Evolutionary conservation across 768 basidiomycete species (phyloP).

Genomic region (Cyclocybe cylindracea): DNA sequence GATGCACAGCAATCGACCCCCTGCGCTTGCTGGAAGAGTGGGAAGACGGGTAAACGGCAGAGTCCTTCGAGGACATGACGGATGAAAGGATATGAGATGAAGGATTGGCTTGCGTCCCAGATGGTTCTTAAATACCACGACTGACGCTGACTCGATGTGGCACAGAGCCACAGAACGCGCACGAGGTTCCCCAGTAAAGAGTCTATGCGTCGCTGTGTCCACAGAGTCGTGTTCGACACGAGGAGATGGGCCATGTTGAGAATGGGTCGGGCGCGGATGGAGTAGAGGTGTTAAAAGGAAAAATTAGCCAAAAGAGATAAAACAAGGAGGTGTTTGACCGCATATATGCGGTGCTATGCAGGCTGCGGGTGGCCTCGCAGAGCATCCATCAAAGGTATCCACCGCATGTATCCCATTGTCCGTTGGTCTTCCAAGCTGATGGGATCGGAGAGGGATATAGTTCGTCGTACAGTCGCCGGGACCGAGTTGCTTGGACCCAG

Average conservation of each 20-base stretch:
- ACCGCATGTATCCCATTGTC: too few relatives aligned
- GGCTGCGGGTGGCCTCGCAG: neutral
- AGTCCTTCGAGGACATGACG: neutral
- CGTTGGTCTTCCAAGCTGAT: too few relatives aligned
- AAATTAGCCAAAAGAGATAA: neutral
- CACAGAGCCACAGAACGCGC: neutral
- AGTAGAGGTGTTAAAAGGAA: neutral
- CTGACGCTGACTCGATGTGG: neutral
- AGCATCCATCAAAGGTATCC: neutral
- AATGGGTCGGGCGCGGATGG: neutral
- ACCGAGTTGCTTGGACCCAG: too few relatives aligned
- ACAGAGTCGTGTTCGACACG: neutral
- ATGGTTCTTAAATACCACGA: neutral
- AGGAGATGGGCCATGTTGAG: neutral
- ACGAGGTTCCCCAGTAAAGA: neutral
- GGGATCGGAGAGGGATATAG: too few relatives aligned
- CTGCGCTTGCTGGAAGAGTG: too few relatives aligned
- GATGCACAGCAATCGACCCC: too few relatives aligned
- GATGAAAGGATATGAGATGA: neutral
- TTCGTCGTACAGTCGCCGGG: too few relatives aligned
- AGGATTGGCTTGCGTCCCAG: neutral
- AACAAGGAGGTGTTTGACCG: neutral
- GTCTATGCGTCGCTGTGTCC: neutral
- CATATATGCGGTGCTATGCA: neutral
- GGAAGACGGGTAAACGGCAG: too few relatives aligned